These are phyloP conservation scores for Arthroderma uncinatum DNA, from an alignment of 2,329 filamentous ascomycete genomes.

Conservation along the genomic window DNA sequence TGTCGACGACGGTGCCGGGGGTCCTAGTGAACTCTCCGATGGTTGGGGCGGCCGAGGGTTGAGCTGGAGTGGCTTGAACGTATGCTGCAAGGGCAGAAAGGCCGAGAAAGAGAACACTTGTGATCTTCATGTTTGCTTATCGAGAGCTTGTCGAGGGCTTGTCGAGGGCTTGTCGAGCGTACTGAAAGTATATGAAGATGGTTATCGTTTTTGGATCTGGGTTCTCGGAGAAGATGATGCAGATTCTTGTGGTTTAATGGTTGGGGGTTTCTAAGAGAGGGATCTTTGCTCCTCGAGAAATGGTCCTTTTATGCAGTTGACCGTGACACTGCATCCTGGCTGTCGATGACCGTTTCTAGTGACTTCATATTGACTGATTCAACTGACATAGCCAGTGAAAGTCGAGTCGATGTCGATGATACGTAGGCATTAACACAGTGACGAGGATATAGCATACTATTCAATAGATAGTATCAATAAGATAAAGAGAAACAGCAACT, in stretches of 20 bases:
- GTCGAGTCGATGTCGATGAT: neutral
- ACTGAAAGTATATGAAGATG: neutral
- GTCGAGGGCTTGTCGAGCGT: neutral
- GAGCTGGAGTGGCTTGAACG: constrained; percentile 4
- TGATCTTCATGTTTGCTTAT: constrained; percentile 9
- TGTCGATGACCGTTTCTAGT: neutral
- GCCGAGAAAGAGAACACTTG: neutral
- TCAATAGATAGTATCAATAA: neutral
- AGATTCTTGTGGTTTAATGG: neutral
- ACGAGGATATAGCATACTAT: neutral
- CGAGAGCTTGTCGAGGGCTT: neutral
- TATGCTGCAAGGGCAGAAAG: constrained; percentile 5
- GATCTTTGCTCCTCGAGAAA: neutral
- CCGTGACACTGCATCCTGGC: neutral
- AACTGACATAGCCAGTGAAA: neutral
- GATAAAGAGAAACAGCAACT: neutral
- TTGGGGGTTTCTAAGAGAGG: neutral
- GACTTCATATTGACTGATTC: neutral
- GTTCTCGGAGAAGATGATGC: neutral
- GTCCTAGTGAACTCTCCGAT: constrained; percentile 10
- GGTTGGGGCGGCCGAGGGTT: neutral
- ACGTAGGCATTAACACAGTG: neutral
- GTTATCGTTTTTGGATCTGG: neutral
- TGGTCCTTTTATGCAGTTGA: neutral
- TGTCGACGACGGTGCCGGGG: constrained; percentile 11